phyloP scores from a whole-genome alignment of 169 alveolate genomes.

The Eimeria maxima region DNA sequence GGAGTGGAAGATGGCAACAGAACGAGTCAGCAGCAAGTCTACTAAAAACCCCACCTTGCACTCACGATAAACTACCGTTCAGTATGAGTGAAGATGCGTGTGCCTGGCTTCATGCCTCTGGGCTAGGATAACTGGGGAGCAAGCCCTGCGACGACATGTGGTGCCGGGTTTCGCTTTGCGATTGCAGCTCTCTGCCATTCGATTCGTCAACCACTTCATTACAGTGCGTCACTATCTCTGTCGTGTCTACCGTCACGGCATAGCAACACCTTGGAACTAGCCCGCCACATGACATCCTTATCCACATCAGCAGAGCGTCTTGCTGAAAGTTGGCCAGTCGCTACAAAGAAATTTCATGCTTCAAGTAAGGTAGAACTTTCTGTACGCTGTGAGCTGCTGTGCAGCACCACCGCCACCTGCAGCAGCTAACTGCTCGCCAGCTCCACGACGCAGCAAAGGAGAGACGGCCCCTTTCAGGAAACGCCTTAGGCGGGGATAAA shows the following conservation, averaged over 20 bases:
- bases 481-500: not conserved
- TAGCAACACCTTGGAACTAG: not conserved
- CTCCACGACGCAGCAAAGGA: conserved; percentile 34
- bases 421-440: conserved; percentile 70
- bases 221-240: not conserved
- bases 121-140: not conserved
- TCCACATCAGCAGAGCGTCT: not conserved
- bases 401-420: conserved; percentile 80
- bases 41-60: not conserved
- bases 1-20: conserved; percentile 75
- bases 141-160: not conserved
- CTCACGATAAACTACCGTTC: not conserved
- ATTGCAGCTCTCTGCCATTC: conserved; percentile 60
- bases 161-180: not conserved
- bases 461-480: not conserved
- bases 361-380: not conserved
- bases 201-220: conserved; percentile 63
- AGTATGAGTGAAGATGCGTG: not conserved
- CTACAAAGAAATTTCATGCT: conserved; percentile 32
- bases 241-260: not conserved
- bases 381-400: conserved; percentile 58
- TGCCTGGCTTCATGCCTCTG: not conserved
- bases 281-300: not conserved
- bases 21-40: conserved; percentile 32
- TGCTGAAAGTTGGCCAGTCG: not conserved